These are phyloP conservation scores for Taxawa tesnikishii DNA, from an alignment of 2,329 filamentous ascomycete genomes.

Conservation along the genomic window DNA sequence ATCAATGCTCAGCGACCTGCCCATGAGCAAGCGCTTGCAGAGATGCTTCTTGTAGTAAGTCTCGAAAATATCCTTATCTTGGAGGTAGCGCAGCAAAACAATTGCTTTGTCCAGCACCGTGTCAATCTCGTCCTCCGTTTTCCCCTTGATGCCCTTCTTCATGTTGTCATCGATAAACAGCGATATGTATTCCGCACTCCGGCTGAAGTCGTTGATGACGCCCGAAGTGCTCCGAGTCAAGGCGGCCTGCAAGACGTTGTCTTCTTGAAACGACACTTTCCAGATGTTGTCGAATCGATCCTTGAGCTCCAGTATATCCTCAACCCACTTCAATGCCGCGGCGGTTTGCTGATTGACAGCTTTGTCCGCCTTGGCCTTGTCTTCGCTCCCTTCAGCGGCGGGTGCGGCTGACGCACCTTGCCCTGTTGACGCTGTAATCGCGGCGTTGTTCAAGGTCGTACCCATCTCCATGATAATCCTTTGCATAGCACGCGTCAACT, in stretches of 20 bases:
- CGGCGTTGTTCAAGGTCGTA: constrained; percentile 64
- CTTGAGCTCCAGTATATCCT: constrained; percentile 76
- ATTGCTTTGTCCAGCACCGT: constrained; percentile 79
- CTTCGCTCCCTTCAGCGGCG: constrained; percentile 34
- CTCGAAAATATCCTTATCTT: constrained; percentile 90
- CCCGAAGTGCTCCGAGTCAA: constrained; percentile 80
- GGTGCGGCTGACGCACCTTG: constrained; percentile 43
- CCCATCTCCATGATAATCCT: constrained; percentile 69
- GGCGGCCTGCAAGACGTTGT: constrained; percentile 67
- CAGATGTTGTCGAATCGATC: constrained; percentile 80
- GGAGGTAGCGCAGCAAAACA: constrained; percentile 71
- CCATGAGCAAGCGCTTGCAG: constrained; percentile 73
- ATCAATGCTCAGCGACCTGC: constrained; percentile 80
- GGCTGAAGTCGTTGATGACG: constrained; percentile 79
- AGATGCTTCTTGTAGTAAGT: constrained; percentile 97
- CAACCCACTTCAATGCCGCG: constrained; percentile 88
- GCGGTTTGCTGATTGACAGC: constrained; percentile 64
- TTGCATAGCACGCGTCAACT: constrained; percentile 60
- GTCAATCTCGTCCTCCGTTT: constrained; percentile 81
- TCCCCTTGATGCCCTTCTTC: constrained; percentile 85
- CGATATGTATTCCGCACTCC: constrained; percentile 85
- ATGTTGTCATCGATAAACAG: constrained; percentile 95
- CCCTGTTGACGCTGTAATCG: constrained; percentile 42
- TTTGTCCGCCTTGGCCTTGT: constrained; percentile 28
- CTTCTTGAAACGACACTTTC: constrained; percentile 57